Evolutionary conservation across 805 yeast genomes (phyloP), one percentile per base, ranked within the genome.

Genomic region (Martiniozyma abietophila): DNA sequence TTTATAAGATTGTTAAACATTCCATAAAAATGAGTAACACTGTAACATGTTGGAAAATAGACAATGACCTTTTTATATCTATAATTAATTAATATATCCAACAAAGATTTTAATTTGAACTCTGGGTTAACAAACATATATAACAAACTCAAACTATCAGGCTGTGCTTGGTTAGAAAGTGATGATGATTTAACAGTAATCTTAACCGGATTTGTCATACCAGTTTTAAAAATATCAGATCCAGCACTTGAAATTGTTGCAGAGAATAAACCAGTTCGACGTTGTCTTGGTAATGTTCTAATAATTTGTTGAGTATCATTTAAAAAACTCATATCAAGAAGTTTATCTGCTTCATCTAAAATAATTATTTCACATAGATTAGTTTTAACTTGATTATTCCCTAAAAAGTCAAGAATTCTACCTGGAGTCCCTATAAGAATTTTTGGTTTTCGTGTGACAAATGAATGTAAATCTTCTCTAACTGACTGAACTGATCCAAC

Each of bases 381-480:
- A 0, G 85, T 68, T 42, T 71, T 72, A 4, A 86, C 80, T 17
- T 61, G 55, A 11, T 67, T 58, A 6, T 80, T 69, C 8, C 71
- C 59, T 15, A 88, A 51, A 47, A 92, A 76, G 41, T 92, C 96
- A 11, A 77, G 54, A 17, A 83, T 51, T 47, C 97, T 69, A 5
- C 98, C 98, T 0, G 97, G 97, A 0, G 97, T 92, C 0, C 94
- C 96, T 8, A 92, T 73, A 12, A 92, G 44, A 18, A 92, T 74
- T 26, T 82, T 88, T 1, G 96, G 89, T 40, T 61, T 64, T 1
- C 57, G 48, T 7, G 61, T 59, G 14, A 69, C 46, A 49, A 78
- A 86, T 2, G 46, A 44, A 31, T 75, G 74, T 20, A 82, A 47
- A 54, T 92, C 97, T 38, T 81, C 85, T 42, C 85, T 65, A 0